Evolutionary conservation across 441 rosid species (phyloP), one percentile per base, ranked within the genome.

Genomic region (Euphorbia corollata): DNA sequence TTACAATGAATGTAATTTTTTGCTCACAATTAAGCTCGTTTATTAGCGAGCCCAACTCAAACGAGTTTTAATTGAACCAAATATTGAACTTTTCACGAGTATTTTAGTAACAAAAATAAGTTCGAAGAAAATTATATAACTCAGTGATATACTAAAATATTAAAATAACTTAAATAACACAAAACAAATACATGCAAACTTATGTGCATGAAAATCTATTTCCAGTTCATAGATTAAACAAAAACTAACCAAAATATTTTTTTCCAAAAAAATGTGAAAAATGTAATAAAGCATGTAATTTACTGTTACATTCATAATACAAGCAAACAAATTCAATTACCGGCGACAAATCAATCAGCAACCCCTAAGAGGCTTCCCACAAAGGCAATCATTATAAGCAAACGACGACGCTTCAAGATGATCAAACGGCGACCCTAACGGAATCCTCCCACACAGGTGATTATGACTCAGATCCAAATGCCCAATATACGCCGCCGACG

Each of bases 401-500:
- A 92, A 92, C 61, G 95, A 87, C 23, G 95, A 73, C 41, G 93
- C 96, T 74, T 89, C 95, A 4, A 89, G 87, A 63, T 88, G 95
- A 70, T 88, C 83, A 47, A 89, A 89, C 59, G 96, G 96, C 5
- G 86, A 71, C 0, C 93, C 98, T 0, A 64, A 73, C 20, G 96
- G 96, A 57, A 89, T 89, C 55, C 68, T 78, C 48, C 98, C 95
- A 12, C 98, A 92, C 0, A 89, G 83, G 70, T 85, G 91, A 78
- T 92, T 92, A 62, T 86, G 84, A 72, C 98, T 92, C 78, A 92
- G 75, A 76, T 92, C 96, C 73, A 92, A 56, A 61, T 89, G 91
- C 0, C 98, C 98, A 48, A 92, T 78, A 58, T 77, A 92, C 43
- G 90, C 74, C 1, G 96, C 92, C 15, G 63, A 51, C 0, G 87